Evolutionary conservation across 2,329 filamentous ascomycete species (phyloP).

Genomic region (Beauveria sp.): DNA sequence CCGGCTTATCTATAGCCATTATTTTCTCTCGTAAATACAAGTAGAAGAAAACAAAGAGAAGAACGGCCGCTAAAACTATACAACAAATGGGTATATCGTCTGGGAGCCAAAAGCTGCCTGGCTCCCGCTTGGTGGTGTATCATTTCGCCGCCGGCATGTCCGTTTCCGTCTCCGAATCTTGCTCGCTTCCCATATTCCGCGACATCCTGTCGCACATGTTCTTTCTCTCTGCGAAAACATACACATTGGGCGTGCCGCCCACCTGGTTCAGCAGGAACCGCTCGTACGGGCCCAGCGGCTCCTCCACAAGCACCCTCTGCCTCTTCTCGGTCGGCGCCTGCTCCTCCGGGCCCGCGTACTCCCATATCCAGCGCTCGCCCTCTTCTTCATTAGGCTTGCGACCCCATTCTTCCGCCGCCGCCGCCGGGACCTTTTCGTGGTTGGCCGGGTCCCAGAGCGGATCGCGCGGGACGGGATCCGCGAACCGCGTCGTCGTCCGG

Average conservation of each 20-base stretch:
- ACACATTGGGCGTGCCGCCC: constrained; percentile 35
- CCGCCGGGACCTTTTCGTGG: constrained; percentile 14
- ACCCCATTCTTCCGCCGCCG: neutral
- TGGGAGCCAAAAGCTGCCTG: neutral
- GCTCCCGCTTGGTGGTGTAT: neutral
- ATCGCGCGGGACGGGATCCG: constrained; percentile 28
- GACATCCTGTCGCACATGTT: too few species aligned
- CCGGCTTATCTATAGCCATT: too few species aligned
- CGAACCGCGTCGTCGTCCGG: constrained; percentile 23
- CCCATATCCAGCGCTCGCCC: constrained; percentile 43
- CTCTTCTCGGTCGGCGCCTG: constrained; percentile 32
- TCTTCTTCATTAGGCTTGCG: constrained; percentile 19
- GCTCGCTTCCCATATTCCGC: neutral
- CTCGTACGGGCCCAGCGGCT: constrained; percentile 46
- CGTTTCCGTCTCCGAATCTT: neutral
- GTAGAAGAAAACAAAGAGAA: too few species aligned
- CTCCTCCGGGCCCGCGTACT: constrained; percentile 38
- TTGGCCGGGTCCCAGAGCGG: constrained; percentile 24
- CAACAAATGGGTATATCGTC: too few species aligned
- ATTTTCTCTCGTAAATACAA: too few species aligned
- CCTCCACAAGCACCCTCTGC: constrained; percentile 40
- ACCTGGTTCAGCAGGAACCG: constrained; percentile 37
- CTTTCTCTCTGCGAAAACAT: constrained; percentile 29
- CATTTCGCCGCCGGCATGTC: neutral
- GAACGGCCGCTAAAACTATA: too few species aligned